These are phyloP conservation scores for Neocallimastix lanati DNA, from an alignment of 192 early-diverging fungal genomes.

Conservation along the genomic window DNA sequence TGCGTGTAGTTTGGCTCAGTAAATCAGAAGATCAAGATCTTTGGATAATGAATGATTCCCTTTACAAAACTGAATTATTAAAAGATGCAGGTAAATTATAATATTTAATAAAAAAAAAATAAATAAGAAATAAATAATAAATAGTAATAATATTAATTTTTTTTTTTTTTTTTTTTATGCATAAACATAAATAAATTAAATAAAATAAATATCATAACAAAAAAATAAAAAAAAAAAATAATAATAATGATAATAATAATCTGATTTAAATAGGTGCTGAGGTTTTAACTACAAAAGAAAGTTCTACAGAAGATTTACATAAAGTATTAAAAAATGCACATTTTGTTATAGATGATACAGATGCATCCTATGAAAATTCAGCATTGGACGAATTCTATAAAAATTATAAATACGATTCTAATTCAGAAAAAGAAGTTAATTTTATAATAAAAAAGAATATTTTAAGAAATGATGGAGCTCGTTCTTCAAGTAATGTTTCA, in stretches of 20 bases:
- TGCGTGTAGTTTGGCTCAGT: not conserved
- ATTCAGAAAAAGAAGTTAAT: not conserved
- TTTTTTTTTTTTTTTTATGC: not conserved
- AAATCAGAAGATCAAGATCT: not conserved
- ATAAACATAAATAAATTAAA: too few relatives aligned
- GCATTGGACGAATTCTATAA: not conserved
- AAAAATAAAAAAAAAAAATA: too few relatives aligned
- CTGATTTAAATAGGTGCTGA: not conserved
- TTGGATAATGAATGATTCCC: not conserved
- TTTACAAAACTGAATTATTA: not conserved
- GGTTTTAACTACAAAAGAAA: not conserved
- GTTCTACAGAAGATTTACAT: not conserved
- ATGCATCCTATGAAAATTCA: not conserved
- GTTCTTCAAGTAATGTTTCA: not conserved
- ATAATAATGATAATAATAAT: too few relatives aligned
- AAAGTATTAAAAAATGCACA: not conserved
- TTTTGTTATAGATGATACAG: not conserved
- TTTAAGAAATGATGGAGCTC: not conserved
- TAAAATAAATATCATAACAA: too few relatives aligned
- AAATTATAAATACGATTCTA: not conserved
- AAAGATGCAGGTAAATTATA: not conserved
- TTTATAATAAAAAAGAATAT: not conserved
- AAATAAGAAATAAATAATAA: not conserved
- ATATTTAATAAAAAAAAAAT: too few relatives aligned
- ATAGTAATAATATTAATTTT: not conserved